These are phyloP conservation scores for Thelonectria olida DNA, from an alignment of 2,329 filamentous ascomycete species.

Conservation along the genomic window DNA sequence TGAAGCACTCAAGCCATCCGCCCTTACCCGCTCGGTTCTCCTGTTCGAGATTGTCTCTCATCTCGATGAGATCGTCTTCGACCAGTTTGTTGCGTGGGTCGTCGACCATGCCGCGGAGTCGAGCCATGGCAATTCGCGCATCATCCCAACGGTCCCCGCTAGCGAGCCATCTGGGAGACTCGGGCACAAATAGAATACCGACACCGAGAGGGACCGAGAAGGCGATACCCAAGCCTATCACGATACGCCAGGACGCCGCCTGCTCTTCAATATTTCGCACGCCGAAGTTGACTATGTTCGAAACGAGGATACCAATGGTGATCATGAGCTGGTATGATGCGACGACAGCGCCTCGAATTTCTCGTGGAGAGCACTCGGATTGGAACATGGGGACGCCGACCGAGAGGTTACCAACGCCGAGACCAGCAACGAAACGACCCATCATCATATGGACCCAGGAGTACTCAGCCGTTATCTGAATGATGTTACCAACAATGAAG, in stretches of 20 bases:
- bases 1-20: conserved; percentile 70
- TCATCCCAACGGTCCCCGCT: conserved; percentile 56
- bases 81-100: conserved; percentile 55
- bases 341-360: conserved; percentile 72
- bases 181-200: conserved; percentile 63
- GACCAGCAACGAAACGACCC: conserved; percentile 72
- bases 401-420: conserved; percentile 73
- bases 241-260: conserved; percentile 67
- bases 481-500: conserved; percentile 71
- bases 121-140: conserved; percentile 60
- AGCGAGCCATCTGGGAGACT: conserved; percentile 67
- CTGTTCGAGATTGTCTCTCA: conserved; percentile 57
- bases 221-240: conserved; percentile 64
- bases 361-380: conserved; percentile 68
- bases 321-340: conserved; percentile 79
- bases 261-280: conserved; percentile 53
- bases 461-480: conserved; percentile 68
- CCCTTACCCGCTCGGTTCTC: conserved; percentile 56
- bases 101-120: conserved; percentile 61
- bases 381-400: conserved; percentile 75
- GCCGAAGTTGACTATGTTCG: conserved; percentile 64
- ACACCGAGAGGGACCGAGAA: conserved; percentile 62
- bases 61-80: conserved; percentile 63
- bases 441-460: conserved; percentile 73
- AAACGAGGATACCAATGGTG: conserved; percentile 72